Percentiles rank a stretch among this genome's conserved stretches.
Evolutionary conservation across 2,329 filamentous ascomycete genomes (phyloP).

Genomic region (Neofusicoccum laricinum): DNA sequence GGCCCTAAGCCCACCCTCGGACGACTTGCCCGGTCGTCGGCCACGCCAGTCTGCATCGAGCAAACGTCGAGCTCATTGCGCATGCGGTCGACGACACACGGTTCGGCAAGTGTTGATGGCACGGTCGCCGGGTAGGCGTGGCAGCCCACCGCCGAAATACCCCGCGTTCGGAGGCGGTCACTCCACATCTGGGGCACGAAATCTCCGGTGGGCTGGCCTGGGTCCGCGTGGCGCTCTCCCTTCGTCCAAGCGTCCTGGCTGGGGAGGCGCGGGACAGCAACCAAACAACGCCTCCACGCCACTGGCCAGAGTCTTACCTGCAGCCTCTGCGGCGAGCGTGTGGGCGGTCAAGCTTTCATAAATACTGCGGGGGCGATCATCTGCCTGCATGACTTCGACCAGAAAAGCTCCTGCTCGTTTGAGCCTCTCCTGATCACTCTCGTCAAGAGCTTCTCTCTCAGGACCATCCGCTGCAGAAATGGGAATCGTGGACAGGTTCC

Average conservation of each 20-base stretch:
- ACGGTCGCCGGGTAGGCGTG: background rate
- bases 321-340: background rate
- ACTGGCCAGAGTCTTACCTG: background rate
- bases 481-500: conserved; percentile 34
- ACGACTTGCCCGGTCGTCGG: background rate
- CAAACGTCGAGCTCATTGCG: background rate
- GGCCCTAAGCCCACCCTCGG: background rate
- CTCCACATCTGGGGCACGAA: background rate
- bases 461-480: conserved; percentile 20
- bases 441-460: background rate
- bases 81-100: background rate
- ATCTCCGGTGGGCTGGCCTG: background rate
- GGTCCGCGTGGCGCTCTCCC: background rate
- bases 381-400: background rate
- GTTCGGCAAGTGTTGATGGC: background rate
- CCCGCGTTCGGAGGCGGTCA: background rate
- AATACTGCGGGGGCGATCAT: background rate
- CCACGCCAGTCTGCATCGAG: background rate
- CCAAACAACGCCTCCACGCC: background rate
- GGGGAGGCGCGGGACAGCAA: background rate
- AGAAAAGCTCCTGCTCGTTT: background rate
- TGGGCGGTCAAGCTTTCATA: background rate
- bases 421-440: background rate
- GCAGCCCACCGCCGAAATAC: background rate
- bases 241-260: background rate